Conservation (phyloP, 768 basidiomycete genomes). For the Phylloporus sp. region DNA sequence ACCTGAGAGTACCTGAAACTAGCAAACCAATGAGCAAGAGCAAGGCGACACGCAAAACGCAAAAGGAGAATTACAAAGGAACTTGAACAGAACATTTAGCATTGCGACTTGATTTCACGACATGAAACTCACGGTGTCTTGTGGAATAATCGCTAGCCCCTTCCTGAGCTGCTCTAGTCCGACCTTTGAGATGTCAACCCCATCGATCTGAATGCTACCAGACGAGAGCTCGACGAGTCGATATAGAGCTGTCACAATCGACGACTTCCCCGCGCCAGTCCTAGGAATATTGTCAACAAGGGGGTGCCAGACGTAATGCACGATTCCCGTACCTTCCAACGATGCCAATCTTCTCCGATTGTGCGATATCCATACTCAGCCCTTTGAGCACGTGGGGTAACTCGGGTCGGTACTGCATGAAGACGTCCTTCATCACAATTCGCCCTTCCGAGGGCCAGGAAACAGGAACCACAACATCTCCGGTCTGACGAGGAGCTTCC, state of each 20-base stretch:
- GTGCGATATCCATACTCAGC: slow-evolving; percentile 60
- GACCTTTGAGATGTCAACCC: slow-evolving; percentile 74
- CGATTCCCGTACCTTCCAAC: slow-evolving; percentile 54
- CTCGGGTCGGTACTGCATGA: slow-evolving; percentile 80
- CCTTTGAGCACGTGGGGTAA: slow-evolving; percentile 87
- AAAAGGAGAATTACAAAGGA: slow-evolving; percentile 34
- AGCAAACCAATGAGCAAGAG: slow-evolving; percentile 9
- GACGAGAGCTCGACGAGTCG: slow-evolving; percentile 75
- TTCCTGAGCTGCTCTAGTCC: slow-evolving; percentile 71
- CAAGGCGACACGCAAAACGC: slow-evolving; percentile 3
- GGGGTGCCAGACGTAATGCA: slow-evolving; percentile 5
- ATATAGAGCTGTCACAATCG: slow-evolving; percentile 84
- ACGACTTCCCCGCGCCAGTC: slow-evolving; percentile 87
- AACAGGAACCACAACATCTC: slow-evolving; percentile 51
- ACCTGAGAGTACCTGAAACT: slow-evolving; percentile 78
- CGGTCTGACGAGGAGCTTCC: slow-evolving; percentile 66
- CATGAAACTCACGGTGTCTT: slow-evolving; percentile 45
- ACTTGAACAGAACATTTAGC: slow-evolving; percentile 18
- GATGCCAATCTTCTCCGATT: slow-evolving; percentile 89
- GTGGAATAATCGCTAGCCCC: slow-evolving; percentile 75
- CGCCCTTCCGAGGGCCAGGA: slow-evolving; percentile 74
- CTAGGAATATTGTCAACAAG: slow-evolving; percentile 24
- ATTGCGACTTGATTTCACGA: background rate
- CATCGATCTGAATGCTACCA: slow-evolving; percentile 77
- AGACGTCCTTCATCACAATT: slow-evolving; percentile 70